Conservation (phyloP, 2,329 filamentous ascomycete genomes). For the Sordariomycetes sp. region DNA sequence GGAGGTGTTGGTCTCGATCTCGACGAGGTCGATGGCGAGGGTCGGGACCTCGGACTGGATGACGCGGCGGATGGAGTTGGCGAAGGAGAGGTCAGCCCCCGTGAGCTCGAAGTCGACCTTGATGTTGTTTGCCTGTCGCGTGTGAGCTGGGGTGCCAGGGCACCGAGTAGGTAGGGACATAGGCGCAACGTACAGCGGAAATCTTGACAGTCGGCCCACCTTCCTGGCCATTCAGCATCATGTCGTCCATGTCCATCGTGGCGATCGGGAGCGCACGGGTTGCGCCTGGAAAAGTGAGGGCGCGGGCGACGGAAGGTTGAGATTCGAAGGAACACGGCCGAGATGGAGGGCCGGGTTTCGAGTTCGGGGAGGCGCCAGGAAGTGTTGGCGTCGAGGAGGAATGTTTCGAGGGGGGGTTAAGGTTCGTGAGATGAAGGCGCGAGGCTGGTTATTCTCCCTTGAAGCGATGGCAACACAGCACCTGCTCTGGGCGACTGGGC, state of each 20-base stretch:
- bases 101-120: slow-evolving; percentile 87
- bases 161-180: background rate
- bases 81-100: slow-evolving; percentile 81
- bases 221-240: slow-evolving; percentile 48
- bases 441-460: background rate
- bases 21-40: slow-evolving; percentile 87
- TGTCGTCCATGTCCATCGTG: slow-evolving; percentile 47
- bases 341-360: background rate
- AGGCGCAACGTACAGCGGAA: slow-evolving; percentile 35
- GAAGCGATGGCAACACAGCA: background rate
- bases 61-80: slow-evolving; percentile 82
- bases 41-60: slow-evolving; percentile 93
- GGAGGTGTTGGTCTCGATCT: slow-evolving; percentile 89
- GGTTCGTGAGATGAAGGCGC: background rate
- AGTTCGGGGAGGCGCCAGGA: background rate
- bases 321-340: background rate
- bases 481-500: background rate
- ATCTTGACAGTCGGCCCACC: slow-evolving; percentile 49
- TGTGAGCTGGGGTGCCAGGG: background rate
- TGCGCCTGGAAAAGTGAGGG: background rate
- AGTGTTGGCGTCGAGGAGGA: background rate
- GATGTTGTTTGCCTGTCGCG: slow-evolving; percentile 58
- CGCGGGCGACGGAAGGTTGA: background rate
- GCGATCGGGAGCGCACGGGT: background rate
- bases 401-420: background rate